Base-by-base conservation (phyloP, 176 grass and related monocot genomes). In the Themeda triandra region DNA sequence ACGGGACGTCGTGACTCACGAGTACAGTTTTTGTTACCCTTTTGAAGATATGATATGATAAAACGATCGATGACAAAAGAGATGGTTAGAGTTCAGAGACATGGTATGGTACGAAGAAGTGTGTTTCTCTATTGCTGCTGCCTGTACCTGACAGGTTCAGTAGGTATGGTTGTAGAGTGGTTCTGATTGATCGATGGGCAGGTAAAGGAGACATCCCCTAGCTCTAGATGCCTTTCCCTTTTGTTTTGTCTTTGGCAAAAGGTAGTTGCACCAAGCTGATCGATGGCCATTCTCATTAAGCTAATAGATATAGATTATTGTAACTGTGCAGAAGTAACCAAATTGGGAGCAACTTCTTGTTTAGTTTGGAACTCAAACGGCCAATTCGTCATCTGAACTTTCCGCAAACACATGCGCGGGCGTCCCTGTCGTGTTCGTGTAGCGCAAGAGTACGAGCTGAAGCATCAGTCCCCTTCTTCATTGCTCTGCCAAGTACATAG, bases 141-240 rank as follows among this genome's bases (percentile, higher is more conserved):
- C 19, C 25, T 78, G 41, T 45, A 60, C 81, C 19, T 68, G 87
- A 59, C 46, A 13, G 45, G 45, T 67, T 79, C 63, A 46, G 75
- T 74, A 80, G 69, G 82, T 80, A 23, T 73, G 67, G 66, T 72
- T 28, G 54, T 44, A 44, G 62, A 39, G 48, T 70, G 19, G 58
- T 73, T 67, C 21, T 75, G 77, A 86, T 80, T 73, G 84, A 86
- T 80, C 64, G 84, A 86, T 79, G 56, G 44, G 77, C 77, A 80
- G 69, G 68, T 65, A 80, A 80, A 80, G 58, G 29, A 80, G 77
- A 29, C 32, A 66, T 51, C 39, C 8, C 29, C 39, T 41, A 41
- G 49, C 66, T 49, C 30, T 51, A 59, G 32, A 69, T 75, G 66
- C 2, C 79, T 85, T 75, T 12, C 29, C 24, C 11, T 73, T 66